phyloP scores from a whole-genome alignment of 202 grass and related monocot species.

The Saccharum hybrid region DNA sequence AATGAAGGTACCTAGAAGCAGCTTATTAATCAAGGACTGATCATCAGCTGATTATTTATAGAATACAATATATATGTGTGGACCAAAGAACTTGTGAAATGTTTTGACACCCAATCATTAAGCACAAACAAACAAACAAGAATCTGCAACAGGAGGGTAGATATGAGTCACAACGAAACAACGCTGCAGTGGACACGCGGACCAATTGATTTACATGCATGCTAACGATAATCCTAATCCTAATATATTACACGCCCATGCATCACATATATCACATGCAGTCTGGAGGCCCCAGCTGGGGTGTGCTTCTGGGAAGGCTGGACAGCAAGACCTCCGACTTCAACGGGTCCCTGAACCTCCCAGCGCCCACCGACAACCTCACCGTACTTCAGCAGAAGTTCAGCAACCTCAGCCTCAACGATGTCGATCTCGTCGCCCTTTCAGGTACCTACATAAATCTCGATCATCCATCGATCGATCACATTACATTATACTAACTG shows the following conservation, averaged over 20 bases:
- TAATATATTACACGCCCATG: no score
- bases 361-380: conserved; percentile 48
- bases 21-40: no score
- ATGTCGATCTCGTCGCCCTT: conserved; percentile 67
- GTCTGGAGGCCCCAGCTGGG: conserved; percentile 58
- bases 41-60: no score
- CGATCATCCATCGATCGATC: no score
- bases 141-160: neutral
- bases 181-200: neutral
- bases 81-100: no score
- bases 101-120: no score
- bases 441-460: conserved; percentile 35
- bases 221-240: no score
- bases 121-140: no score
- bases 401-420: conserved; percentile 22
- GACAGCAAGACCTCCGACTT: conserved; percentile 57
- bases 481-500: no score
- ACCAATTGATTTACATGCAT: neutral
- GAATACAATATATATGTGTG: no score
- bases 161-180: neutral
- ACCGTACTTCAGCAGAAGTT: conserved; percentile 51
- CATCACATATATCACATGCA: neutral
- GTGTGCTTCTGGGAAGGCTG: conserved; percentile 55
- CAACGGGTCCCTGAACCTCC: conserved; percentile 42
- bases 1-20: no score